Evolutionary conservation across 2,329 filamentous ascomycete species (phyloP), one percentile per base, ranked within the genome.

Genomic region (Fusarium equiseti): DNA sequence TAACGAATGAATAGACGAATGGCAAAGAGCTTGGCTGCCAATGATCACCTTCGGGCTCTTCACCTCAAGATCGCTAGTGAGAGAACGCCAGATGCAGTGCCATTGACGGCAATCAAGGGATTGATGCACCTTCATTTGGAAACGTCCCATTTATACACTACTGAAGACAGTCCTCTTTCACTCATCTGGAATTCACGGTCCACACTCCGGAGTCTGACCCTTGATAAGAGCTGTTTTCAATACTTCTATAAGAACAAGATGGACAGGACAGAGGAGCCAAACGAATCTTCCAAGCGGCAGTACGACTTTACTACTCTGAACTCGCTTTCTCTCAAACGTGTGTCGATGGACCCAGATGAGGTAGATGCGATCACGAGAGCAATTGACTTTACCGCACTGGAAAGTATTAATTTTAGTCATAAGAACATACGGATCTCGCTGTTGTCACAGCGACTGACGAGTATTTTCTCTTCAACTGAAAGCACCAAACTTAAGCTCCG

Each of bases 141-240:
- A 6, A 11, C 6, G n/a, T 8, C 24, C n/a, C 5, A 20, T 6
- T 1, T 1, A 0, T 15, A 26, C 10, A 8, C 11, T 12, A 26
- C n/a, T 18, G 26, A 18, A 0, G 24, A 42, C 22, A 18, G 13
- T 16, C 29, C 22, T 43, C 32, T 40, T 26, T 9, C 27, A 7
- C 11, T 68, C 44, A 32, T 73, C 9, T 20, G 45, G 6, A 75
- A 74, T 32, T 75, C 73, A 1, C 43, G 24, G 3, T 65, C 65
- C 3, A 74, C 71, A 8, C 62, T 73, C 15, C 50, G 35, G 8
- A 71, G 59, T 10, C 43, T 73, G 2, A 3, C 1, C 8, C 12
- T 53, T 1, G 4, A 26, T 59, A 18, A n/a, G 16, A 1, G 11
- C 24, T 20, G 20, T 7, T 32, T 46, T 35, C 4, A 40, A 40